phyloP scores from a whole-genome alignment of 176 grass and related monocot genomes.

The Oryza brachyantha region DNA sequence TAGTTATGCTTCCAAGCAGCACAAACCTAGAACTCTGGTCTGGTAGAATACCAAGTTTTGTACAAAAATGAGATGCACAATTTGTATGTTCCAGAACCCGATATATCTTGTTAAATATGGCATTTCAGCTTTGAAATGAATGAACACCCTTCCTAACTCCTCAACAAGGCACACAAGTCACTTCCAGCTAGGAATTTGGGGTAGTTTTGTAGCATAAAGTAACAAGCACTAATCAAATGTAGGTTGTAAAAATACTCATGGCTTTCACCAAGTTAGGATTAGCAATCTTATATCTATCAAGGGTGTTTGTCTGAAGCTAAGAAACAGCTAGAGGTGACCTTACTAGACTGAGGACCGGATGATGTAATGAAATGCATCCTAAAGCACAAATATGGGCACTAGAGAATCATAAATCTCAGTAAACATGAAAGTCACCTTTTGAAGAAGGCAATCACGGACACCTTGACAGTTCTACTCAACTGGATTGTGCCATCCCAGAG shows the following conservation, averaged over 20 bases:
- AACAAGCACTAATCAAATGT: background rate
- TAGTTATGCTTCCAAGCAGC: background rate
- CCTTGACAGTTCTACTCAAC: background rate
- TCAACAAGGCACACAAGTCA: background rate
- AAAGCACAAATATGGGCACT: background rate
- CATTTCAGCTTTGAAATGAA: background rate
- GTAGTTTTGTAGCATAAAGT: background rate
- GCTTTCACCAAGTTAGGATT: background rate
- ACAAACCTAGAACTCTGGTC: background rate
- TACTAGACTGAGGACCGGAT: background rate
- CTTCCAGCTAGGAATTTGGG: background rate
- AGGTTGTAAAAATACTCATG: too few relatives aligned
- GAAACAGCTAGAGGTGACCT: background rate
- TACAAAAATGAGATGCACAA: background rate
- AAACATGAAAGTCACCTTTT: constrained; percentile 10
- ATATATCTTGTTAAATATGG: background rate
- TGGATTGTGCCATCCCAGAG: constrained; percentile 5
- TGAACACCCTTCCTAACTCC: background rate
- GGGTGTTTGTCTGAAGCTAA: background rate
- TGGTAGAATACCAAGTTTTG: background rate
- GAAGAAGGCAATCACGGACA: constrained; percentile 9
- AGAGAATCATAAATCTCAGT: background rate
- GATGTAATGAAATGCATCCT: background rate
- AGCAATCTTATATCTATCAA: background rate
- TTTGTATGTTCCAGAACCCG: background rate